Percentiles rank a stretch among this genome's conserved stretches.
phyloP scores from a whole-genome alignment of 306 rosid species.

The Heteromeles arbutifolia region DNA sequence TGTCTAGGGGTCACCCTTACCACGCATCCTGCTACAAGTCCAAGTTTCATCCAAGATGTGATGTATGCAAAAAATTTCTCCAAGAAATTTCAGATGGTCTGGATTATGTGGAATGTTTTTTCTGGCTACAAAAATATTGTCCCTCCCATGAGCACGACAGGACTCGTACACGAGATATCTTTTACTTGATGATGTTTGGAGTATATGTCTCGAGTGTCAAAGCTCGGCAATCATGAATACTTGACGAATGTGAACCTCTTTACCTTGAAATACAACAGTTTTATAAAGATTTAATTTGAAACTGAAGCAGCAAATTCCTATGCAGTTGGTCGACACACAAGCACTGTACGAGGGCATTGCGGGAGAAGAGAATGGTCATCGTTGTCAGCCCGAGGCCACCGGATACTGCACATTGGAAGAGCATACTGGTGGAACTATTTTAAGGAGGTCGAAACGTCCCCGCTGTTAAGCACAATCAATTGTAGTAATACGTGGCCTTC shows the following conservation, averaged over 20 bases:
- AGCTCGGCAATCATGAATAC: constrained; percentile 15
- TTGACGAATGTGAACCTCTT: constrained; percentile 89
- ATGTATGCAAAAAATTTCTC: constrained; percentile 74
- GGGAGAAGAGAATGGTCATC: constrained; percentile 95
- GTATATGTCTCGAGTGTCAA: too few relatives aligned
- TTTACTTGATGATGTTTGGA: constrained; percentile 61
- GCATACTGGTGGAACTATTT: constrained; percentile 69
- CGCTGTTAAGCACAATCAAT: constrained; percentile 86
- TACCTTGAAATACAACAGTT: constrained; percentile 95
- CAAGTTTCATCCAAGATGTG: constrained; percentile 83
- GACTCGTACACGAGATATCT: constrained; percentile 72
- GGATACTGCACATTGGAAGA: constrained; percentile 97
- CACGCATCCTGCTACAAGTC: constrained; percentile 80
- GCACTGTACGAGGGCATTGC: constrained; percentile 97
- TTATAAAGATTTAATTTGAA: constrained; percentile 90
- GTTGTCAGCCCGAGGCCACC: constrained; percentile 83
- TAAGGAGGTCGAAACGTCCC: constrained; percentile 64
- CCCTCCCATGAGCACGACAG: constrained; percentile 90
- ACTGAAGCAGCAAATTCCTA: constrained; percentile 92
- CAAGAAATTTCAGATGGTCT: constrained; percentile 79
- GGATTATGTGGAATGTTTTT: constrained; percentile 92
- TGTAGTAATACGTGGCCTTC: constrained; percentile 87
- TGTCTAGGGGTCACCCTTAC: constrained; percentile 62
- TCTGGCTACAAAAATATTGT: constrained; percentile 88
- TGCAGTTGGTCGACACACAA: constrained; percentile 97